These are phyloP conservation scores for Pleurotus tuoliensis DNA, from an alignment of 768 basidiomycete species.

Conservation along the genomic window DNA sequence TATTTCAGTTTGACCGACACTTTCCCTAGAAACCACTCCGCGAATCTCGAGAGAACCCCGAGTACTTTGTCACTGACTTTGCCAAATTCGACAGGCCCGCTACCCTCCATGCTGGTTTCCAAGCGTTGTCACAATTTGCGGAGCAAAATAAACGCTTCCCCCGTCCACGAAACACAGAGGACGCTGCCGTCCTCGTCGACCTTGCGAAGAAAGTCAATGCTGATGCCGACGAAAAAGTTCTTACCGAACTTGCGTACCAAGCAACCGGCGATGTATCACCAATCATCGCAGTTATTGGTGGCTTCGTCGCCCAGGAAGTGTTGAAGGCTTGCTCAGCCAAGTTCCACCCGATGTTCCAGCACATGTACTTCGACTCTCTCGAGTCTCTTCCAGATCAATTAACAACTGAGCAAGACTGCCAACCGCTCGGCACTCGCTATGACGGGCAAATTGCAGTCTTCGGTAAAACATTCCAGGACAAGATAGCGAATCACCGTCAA, in stretches of 20 bases:
- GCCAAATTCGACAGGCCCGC: constrained; percentile 94
- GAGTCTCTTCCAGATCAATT: constrained; percentile 81
- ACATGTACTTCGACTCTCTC: constrained; percentile 95
- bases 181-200: constrained; percentile 68
- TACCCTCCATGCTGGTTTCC: constrained; percentile 91
- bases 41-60: constrained; percentile 78
- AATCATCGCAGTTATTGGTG: constrained; percentile 89
- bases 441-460: constrained; percentile 97
- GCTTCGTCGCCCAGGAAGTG: constrained; percentile 97
- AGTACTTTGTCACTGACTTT: constrained; percentile 93
- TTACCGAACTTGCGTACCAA: constrained; percentile 87
- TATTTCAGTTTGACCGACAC: constrained; percentile 56
- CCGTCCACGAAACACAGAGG: constrained; percentile 75
- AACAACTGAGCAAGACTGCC: constrained; percentile 81
- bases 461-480: constrained; percentile 88
- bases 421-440: constrained; percentile 79
- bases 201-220: constrained; percentile 76
- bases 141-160: constrained; percentile 67
- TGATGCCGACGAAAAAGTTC: constrained; percentile 75
- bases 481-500: constrained; percentile 84
- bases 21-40: constrained; percentile 92
- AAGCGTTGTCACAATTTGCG: constrained; percentile 80
- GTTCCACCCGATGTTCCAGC: constrained; percentile 94
- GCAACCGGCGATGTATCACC: constrained; percentile 89
- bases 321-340: constrained; percentile 97